Conservation (phyloP, 257 asterid genomes). For the Pogostemon cablin region DNA sequence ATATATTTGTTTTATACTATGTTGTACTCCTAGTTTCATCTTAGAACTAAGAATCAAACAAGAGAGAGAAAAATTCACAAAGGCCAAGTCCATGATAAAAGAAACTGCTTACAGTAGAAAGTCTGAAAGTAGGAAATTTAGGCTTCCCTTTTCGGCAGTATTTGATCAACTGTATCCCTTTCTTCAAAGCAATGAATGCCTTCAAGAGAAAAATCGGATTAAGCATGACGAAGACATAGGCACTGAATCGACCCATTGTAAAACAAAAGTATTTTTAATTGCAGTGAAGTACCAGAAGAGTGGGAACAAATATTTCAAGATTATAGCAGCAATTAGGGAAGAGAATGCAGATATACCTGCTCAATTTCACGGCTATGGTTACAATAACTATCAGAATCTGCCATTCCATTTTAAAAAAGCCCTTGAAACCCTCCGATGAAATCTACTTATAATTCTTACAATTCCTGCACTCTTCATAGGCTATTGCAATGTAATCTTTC, state of each 20-base stretch:
- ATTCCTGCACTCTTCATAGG: conserved; percentile 56
- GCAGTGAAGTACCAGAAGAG: background rate
- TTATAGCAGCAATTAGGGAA: conserved; percentile 4
- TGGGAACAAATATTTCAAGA: background rate
- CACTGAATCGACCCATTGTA: background rate
- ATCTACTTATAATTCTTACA: conserved; percentile 45
- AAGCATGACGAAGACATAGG: conserved; percentile 17
- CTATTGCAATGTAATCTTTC: background rate
- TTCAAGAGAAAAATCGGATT: conserved; percentile 38
- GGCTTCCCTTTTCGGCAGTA: conserved; percentile 93
- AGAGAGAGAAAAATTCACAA: background rate
- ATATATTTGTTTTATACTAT: background rate
- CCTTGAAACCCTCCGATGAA: conserved; percentile 50
- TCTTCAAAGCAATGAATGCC: conserved; percentile 86
- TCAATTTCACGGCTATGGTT: conserved; percentile 71
- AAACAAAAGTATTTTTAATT: background rate
- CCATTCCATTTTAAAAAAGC: conserved; percentile 91
- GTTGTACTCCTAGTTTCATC: background rate
- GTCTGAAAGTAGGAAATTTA: conserved; percentile 78
- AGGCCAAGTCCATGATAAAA: conserved; percentile 10
- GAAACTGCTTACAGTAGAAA: conserved; percentile 72
- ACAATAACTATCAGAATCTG: conserved; percentile 80
- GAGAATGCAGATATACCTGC: conserved; percentile 49
- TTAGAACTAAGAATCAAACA: background rate
- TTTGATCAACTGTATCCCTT: conserved; percentile 86